Conservation (phyloP, 495 filamentous ascomycete genomes). For the Neurospora hispaniola region DNA sequence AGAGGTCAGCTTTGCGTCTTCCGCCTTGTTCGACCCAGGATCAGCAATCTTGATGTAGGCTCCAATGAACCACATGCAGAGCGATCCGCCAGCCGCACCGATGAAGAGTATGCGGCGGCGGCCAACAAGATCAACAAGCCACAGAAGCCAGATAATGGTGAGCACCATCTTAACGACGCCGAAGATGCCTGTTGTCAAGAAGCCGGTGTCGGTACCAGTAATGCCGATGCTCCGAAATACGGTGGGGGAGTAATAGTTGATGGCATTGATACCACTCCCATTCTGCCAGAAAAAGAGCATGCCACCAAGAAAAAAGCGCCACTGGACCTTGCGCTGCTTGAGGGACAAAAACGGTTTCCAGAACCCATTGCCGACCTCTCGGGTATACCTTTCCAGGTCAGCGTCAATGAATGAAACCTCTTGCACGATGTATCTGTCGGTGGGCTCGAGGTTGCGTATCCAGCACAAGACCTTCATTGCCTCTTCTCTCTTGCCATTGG, state of each 20-base stretch:
- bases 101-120: constrained; percentile 45
- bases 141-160: constrained; percentile 49
- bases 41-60: constrained; percentile 43
- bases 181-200: constrained; percentile 42
- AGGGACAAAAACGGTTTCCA: constrained; percentile 57
- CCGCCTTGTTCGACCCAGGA: constrained; percentile 24
- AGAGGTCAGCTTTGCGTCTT: constrained; percentile 28
- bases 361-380: constrained; percentile 50
- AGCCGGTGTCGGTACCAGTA: constrained; percentile 34
- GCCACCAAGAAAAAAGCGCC: constrained; percentile 55
- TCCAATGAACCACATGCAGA: constrained; percentile 51
- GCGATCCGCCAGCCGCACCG: constrained; percentile 40
- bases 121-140: constrained; percentile 42
- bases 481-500: constrained; percentile 42
- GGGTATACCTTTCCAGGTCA: constrained; percentile 44
- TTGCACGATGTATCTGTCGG: constrained; percentile 56
- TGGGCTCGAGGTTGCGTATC: constrained; percentile 47
- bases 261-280: constrained; percentile 53
- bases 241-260: constrained; percentile 55
- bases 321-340: constrained; percentile 38
- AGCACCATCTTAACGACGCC: constrained; percentile 47
- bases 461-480: constrained; percentile 51
- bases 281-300: constrained; percentile 60
- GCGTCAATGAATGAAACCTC: constrained; percentile 52
- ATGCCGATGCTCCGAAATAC: constrained; percentile 52